These are phyloP conservation scores for Linum tenue DNA, from an alignment of 345 rosid species.

Conservation along the genomic window DNA sequence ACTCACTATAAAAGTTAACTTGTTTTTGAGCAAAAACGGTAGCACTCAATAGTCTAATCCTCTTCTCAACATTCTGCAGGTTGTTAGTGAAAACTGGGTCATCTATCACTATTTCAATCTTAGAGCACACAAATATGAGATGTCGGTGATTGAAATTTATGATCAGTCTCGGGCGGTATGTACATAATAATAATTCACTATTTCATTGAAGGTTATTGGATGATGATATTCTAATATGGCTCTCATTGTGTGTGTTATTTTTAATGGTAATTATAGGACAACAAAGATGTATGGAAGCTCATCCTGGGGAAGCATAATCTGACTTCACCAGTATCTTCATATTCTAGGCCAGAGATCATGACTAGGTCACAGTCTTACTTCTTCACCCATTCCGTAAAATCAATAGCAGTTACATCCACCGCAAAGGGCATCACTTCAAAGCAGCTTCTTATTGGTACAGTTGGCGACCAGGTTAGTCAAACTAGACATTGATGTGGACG, in stretches of 20 bases:
- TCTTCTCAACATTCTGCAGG: conserved; percentile 35
- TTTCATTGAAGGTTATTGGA: not conserved
- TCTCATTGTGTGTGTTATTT: not conserved
- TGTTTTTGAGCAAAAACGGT: too few species aligned
- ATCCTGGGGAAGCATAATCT: conserved; percentile 94
- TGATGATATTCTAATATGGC: not conserved
- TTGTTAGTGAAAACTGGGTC: conserved; percentile 97
- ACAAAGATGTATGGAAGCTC: conserved; percentile 90
- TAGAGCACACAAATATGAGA: conserved; percentile 92
- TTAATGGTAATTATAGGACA: conserved; percentile 46
- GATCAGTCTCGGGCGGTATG: conserved; percentile 98
- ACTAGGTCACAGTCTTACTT: conserved; percentile 92
- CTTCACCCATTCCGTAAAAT: conserved; percentile 81
- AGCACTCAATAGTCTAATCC: too few species aligned
- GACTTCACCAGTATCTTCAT: conserved; percentile 66
- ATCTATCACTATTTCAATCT: conserved; percentile 97
- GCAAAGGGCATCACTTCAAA: conserved; percentile 95
- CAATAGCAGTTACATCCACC: conserved; percentile 79
- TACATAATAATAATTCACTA: not conserved
- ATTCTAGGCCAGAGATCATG: conserved; percentile 77
- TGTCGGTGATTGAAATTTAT: conserved; percentile 88
- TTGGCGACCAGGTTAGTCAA: conserved; percentile 66
- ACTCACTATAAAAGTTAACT: too few species aligned
- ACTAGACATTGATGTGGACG: not conserved
- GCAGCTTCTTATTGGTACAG: conserved; percentile 96